phyloP scores from a whole-genome alignment of 768 basidiomycete genomes.

The Suillus occidentalis region DNA sequence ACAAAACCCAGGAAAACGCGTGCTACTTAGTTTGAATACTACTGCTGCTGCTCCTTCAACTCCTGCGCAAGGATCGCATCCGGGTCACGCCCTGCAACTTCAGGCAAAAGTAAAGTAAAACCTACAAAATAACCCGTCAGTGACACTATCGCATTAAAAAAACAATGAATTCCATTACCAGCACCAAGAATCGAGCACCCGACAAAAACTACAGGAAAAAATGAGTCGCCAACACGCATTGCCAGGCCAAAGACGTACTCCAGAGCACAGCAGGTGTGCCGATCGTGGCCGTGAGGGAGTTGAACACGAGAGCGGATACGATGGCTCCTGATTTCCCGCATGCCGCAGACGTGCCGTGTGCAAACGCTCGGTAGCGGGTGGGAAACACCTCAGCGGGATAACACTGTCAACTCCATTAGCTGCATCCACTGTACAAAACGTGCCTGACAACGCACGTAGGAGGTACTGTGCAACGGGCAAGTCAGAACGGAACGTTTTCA shows the following conservation, averaged over 20 bases:
- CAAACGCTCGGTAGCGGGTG: conserved; percentile 68
- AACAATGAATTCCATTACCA: conserved; percentile 20
- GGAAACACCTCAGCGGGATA: conserved; percentile 83
- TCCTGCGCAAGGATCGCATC: conserved; percentile 46
- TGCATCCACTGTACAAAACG: neutral
- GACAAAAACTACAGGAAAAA: conserved; percentile 54
- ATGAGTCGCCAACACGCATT: conserved; percentile 5
- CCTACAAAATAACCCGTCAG: conserved; percentile 13
- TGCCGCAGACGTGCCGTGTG: conserved; percentile 76
- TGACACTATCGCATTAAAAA: neutral
- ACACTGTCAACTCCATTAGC: conserved; percentile 37
- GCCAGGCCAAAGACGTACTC: conserved; percentile 48
- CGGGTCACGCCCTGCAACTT: conserved; percentile 51
- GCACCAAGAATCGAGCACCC: conserved; percentile 63
- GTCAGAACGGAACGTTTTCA: neutral
- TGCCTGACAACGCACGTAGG: conserved; percentile 41
- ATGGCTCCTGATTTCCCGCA: conserved; percentile 76
- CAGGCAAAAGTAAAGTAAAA: conserved; percentile 50
- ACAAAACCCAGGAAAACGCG: neutral
- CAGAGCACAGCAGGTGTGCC: conserved; percentile 68
- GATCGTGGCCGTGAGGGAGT: conserved; percentile 55
- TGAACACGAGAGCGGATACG: conserved; percentile 73
- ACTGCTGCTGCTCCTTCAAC: conserved; percentile 18
- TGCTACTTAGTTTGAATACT: no score
- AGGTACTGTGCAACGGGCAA: conserved; percentile 38